Percentiles rank a stretch among this genome's conserved stretches.
Conservation (phyloP, 805 yeast species). For the Kodamaea hsintzibuensis region DNA sequence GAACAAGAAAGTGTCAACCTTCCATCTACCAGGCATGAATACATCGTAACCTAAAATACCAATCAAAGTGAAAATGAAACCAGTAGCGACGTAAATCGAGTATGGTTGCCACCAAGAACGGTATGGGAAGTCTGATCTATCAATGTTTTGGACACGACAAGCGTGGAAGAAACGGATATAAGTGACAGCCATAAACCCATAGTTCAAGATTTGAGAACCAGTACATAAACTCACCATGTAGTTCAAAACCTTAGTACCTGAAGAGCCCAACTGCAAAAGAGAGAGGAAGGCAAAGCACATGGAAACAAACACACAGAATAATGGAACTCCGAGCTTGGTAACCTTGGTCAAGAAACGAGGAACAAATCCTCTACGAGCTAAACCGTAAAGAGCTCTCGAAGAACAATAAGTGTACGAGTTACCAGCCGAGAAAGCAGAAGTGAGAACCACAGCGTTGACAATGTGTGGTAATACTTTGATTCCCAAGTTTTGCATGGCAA, state of each 20-base stretch:
- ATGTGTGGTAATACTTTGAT: conserved; percentile 72
- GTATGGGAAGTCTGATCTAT: conserved; percentile 40
- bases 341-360: conserved; percentile 43
- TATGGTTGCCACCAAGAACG: conserved; percentile 47
- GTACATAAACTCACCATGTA: conserved; percentile 51
- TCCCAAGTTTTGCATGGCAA: conserved; percentile 71
- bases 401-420: conserved; percentile 68
- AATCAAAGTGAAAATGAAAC: conserved; percentile 38
- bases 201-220: conserved; percentile 48
- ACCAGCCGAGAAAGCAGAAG: conserved; percentile 56
- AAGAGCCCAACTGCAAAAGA: conserved; percentile 54
- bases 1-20: conserved; percentile 60
- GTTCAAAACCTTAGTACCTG: conserved; percentile 38
- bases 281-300: conserved; percentile 61
- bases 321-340: conserved; percentile 47
- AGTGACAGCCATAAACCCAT: conserved; percentile 45
- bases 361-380: conserved; percentile 50
- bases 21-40: conserved; percentile 69
- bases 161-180: conserved; percentile 46
- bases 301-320: conserved; percentile 44
- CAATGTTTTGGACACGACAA: conserved; percentile 38
- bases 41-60: conserved; percentile 72
- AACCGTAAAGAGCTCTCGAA: conserved; percentile 58
- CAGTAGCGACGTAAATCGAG: conserved; percentile 31
- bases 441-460: conserved; percentile 73